Percentiles rank a stretch among this genome's conserved stretches.
These are phyloP conservation scores for Triadica sebifera DNA, from an alignment of 345 rosid species.

Conservation along the genomic window DNA sequence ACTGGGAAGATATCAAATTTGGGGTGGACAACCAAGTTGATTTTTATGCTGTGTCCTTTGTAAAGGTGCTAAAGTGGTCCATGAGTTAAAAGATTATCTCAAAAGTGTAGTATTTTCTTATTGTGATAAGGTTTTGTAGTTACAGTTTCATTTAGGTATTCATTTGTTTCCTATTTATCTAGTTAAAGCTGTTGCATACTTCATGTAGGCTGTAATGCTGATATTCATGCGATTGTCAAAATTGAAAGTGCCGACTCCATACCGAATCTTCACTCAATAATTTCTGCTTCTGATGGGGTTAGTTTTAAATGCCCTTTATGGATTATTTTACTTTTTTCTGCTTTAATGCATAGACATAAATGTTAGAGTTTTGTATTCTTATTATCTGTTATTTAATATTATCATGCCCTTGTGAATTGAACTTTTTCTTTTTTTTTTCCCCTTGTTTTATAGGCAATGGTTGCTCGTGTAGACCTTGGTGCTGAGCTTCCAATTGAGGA, in stretches of 20 bases:
- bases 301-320: conserved; percentile 28
- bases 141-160: background rate
- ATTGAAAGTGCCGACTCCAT: conserved; percentile 97
- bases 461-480: conserved; percentile 99
- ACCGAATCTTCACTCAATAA: conserved; percentile 81
- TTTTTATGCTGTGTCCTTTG: conserved; percentile 95
- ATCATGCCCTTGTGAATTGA: conserved; percentile 4
- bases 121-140: conserved; percentile 9
- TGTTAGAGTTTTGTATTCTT: background rate
- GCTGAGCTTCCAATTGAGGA: conserved; percentile 99
- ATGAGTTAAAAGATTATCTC: conserved; percentile 81
- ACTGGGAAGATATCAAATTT: conserved; percentile 98
- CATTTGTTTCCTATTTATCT: background rate
- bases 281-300: conserved; percentile 95
- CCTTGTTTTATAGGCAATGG: conserved; percentile 68
- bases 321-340: too few relatives aligned
- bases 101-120: conserved; percentile 40
- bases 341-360: background rate
- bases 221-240: conserved; percentile 77
- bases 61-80: conserved; percentile 91
- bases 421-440: conserved; percentile 9
- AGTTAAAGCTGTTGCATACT: conserved; percentile 13
- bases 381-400: background rate
- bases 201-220: conserved; percentile 70
- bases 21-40: conserved; percentile 97